These are phyloP conservation scores for Cladosporium austrohemisphaericum DNA, from an alignment of 2,329 filamentous ascomycete species.

Conservation along the genomic window DNA sequence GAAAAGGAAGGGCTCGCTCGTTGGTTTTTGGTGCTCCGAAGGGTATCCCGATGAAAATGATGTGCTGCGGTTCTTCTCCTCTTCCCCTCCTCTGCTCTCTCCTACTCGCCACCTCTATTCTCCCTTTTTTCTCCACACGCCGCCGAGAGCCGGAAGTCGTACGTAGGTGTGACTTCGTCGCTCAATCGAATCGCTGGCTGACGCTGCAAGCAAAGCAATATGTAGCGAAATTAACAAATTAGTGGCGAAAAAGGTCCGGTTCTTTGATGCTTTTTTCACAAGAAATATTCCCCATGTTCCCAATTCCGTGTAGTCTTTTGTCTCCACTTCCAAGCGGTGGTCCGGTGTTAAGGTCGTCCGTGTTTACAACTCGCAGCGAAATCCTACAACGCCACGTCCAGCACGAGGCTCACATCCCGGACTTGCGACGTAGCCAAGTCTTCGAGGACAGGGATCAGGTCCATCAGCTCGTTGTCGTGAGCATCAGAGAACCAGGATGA, in stretches of 20 bases:
- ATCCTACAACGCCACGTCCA: conserved; percentile 71
- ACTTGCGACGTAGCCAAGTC: conserved; percentile 87
- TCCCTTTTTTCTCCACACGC: not conserved
- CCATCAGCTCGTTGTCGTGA: conserved; percentile 96
- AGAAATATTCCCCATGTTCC: no score
- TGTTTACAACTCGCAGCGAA: conserved; percentile 11
- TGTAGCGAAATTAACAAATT: no score
- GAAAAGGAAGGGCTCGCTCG: conserved; percentile 14
- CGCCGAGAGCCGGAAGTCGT: no score
- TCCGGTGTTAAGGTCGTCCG: not conserved
- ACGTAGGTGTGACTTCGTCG: no score
- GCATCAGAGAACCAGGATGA: conserved; percentile 99
- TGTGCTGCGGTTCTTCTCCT: not conserved
- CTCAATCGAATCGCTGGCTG: no score
- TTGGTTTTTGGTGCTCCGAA: conserved; percentile 13
- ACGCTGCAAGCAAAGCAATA: no score
- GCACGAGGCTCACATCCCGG: conserved; percentile 91
- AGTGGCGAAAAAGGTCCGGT: no score
- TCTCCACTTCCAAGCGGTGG: not conserved
- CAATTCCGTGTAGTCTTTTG: not conserved
- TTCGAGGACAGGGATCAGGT: conserved; percentile 96
- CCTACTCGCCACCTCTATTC: not conserved
- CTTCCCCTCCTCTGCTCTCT: not conserved
- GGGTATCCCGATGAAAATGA: conserved; percentile 11
- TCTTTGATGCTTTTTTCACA: no score